These are phyloP conservation scores for Pleurotus tuoliensis DNA, from an alignment of 768 basidiomycete genomes.

Conservation along the genomic window DNA sequence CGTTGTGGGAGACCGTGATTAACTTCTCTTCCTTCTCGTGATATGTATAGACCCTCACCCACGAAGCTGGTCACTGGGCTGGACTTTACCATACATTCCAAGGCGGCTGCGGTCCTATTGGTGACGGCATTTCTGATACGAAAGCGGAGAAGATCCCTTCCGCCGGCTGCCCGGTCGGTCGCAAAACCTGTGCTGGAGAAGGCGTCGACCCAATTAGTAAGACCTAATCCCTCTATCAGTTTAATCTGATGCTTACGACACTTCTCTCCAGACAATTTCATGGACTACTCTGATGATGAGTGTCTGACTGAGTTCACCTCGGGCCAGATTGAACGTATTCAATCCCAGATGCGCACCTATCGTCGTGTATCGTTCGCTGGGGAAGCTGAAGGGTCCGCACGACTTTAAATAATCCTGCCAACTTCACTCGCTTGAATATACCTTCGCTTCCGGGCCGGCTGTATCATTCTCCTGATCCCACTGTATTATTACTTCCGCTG, in stretches of 20 bases:
- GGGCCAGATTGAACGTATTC: conserved; percentile 39
- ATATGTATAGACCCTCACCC: conserved; percentile 39
- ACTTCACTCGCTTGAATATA: no score
- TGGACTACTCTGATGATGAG: conserved; percentile 27
- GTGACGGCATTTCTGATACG: conserved; percentile 43
- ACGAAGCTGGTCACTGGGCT: conserved; percentile 59
- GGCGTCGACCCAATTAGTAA: conserved; percentile 5
- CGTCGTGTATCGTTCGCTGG: conserved; percentile 27
- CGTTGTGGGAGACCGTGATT: conserved; percentile 14
- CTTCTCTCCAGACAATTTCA: conserved; percentile 36
- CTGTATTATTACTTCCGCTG: no score
- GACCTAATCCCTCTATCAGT: not conserved
- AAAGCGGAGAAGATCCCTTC: conserved; percentile 42
- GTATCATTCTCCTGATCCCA: no score
- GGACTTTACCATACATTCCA: conserved; percentile 61
- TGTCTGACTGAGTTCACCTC: conserved; percentile 48
- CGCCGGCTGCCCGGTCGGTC: conserved; percentile 33
- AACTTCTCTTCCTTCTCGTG: conserved; percentile 7
- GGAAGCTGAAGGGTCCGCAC: not conserved
- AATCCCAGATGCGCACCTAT: conserved; percentile 40
- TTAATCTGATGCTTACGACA: conserved; percentile 22
- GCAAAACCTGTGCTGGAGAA: conserved; percentile 1
- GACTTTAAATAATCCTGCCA: no score
- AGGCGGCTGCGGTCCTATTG: conserved; percentile 37
- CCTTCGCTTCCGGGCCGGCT: no score